These are phyloP conservation scores for Pittosporum tobira DNA, from an alignment of 129 eudicot genomes.

Conservation along the genomic window DNA sequence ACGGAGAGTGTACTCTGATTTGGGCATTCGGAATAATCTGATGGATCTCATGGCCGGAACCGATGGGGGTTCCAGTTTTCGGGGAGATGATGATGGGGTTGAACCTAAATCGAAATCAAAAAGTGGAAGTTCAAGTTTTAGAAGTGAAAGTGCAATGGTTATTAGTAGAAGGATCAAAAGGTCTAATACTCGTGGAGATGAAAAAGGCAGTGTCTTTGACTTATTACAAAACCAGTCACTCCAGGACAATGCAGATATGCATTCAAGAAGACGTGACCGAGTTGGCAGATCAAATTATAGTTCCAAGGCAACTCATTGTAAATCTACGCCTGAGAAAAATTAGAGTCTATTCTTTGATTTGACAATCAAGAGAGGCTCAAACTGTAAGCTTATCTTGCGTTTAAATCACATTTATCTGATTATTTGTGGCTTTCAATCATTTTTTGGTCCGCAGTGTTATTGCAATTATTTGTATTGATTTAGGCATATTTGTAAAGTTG, in stretches of 20 bases:
- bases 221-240: slow-evolving; percentile 24
- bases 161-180: slow-evolving; percentile 7
- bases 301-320: slow-evolving; percentile 9
- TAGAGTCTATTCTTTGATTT: slow-evolving; percentile 11
- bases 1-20: slow-evolving; percentile 73
- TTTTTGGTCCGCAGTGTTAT: not conserved
- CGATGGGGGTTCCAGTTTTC: slow-evolving; percentile 20
- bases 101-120: slow-evolving; percentile 21
- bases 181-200: not conserved
- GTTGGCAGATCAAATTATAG: slow-evolving; percentile 23
- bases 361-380: slow-evolving; percentile 8
- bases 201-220: slow-evolving; percentile 7
- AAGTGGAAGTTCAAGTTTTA: slow-evolving; percentile 31
- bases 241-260: slow-evolving; percentile 22
- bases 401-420: slow-evolving; percentile 14
- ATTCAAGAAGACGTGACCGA: slow-evolving; percentile 15
- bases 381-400: slow-evolving; percentile 18
- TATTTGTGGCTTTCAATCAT: not conserved
- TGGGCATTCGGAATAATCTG: slow-evolving; percentile 67
- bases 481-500: slow-evolving; percentile 4
- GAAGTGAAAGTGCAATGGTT: slow-evolving; percentile 22
- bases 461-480: slow-evolving; percentile 9
- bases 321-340: not conserved
- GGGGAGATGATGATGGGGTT: slow-evolving; percentile 14
- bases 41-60: slow-evolving; percentile 62